A percentile compares a stretch with the other conserved stretches of the same genome.
Evolutionary conservation across 768 basidiomycete species (phyloP).

Genomic region (Piloderma croceum): DNA sequence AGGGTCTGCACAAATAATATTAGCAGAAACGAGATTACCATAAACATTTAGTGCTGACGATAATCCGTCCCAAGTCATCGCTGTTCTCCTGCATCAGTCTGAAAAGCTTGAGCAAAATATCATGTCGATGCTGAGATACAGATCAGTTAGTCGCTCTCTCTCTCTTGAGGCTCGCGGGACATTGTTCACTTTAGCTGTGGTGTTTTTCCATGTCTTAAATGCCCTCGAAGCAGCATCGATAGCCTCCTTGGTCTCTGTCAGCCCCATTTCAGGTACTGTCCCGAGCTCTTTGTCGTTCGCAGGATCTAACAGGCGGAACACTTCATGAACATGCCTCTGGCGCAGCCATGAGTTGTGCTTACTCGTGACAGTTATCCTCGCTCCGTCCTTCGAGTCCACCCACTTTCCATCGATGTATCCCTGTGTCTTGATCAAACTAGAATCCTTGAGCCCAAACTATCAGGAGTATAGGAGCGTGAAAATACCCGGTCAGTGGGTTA

Average conservation of each 20-base stretch:
- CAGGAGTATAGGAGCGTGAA: too few species aligned
- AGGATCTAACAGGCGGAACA: conserved; percentile 54
- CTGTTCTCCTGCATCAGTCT: conserved; percentile 74
- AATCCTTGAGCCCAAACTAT: conserved; percentile 75
- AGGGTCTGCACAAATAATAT: conserved; percentile 52
- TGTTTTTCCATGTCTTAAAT: conserved; percentile 81
- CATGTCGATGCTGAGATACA: conserved; percentile 62
- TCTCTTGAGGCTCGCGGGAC: too few species aligned
- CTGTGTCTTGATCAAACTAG: conserved; percentile 67
- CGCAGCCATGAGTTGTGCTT: conserved; percentile 23
- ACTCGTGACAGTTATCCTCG: conserved; percentile 75
- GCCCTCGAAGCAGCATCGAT: conserved; percentile 77
- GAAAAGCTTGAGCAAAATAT: conserved; percentile 76
- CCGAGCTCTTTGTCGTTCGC: conserved; percentile 82
- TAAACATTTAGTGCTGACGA: conserved; percentile 42
- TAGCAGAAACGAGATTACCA: conserved; percentile 2
- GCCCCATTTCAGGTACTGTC: conserved; percentile 83
- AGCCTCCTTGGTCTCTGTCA: conserved; percentile 77
- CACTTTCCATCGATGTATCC: conserved; percentile 83
- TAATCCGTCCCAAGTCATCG: conserved; percentile 83
- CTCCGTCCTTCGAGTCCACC: conserved; percentile 72
- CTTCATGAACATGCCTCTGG: conserved; percentile 3
- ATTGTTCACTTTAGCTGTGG: conserved; percentile 70
- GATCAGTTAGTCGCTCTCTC: too few species aligned
- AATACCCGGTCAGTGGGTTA: too few species aligned